Evolutionary conservation across 2,329 filamentous ascomycete genomes (phyloP), one percentile per base, ranked within the genome.

Genomic region (Dryadomyces quercivorus): DNA sequence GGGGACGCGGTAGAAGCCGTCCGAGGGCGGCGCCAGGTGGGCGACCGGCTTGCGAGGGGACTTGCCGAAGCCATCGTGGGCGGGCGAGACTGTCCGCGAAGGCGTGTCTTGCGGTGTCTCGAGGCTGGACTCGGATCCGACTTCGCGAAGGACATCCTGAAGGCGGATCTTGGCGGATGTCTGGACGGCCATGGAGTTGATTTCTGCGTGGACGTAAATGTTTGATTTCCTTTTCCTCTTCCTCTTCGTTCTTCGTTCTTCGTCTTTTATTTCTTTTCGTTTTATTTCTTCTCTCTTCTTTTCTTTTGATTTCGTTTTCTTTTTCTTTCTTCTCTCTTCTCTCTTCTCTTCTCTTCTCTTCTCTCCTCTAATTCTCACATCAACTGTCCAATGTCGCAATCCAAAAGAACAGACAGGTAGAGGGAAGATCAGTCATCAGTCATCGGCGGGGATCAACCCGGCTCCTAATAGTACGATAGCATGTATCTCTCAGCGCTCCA

Each of bases 1-100:
- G 1, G 75, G 72, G 1, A 70, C 54, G 6, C 69, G 66, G 50
- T 70, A 66, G 50, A 70, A 64, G 15, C 61, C 55, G 22, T 65
- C 63, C 4, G 26, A 31, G 5, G 65, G 65, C 47, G 58, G 56
- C 46, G 58, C 53, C 2, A 59, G 46, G 4, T 46, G 40, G 8
- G 38, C 47, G 20, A 31, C 6, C 2, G 31, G 2, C 31, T 47
- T 51, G 15, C 2, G 40, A 13, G 18, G 13, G 22, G 8, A 26
- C 36, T 21, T 42, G 42, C 18, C 5, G n/a, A n/a, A n/a, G n/a
- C n/a, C n/a, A n/a, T n/a, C n/a, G n/a, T n/a, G n/a, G n/a, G 38
- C 49, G n/a, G 18, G 21, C 48, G 3, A 50, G n/a, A 21, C 1
- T 10, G 13, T 12, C 36, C 20, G 20, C 15, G 13, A 20, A 13